phyloP scores from a whole-genome alignment of 2,329 filamentous ascomycete species.

The Sporothrix euskadiensis region DNA sequence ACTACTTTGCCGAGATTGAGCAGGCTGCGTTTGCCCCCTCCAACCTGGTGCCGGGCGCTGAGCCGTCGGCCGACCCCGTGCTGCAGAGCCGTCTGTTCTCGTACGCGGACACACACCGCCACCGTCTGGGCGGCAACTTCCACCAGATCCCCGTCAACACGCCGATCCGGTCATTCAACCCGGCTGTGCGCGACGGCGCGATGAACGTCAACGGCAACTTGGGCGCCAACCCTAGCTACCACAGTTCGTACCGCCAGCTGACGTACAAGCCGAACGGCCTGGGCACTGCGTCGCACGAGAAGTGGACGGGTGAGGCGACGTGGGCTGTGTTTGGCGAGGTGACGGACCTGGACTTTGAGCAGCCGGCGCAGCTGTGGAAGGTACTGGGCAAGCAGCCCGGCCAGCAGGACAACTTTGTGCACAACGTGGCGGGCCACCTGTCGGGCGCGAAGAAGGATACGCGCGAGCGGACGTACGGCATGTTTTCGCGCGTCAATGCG shows the following conservation, averaged over 20 bases:
- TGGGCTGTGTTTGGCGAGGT: slow-evolving; percentile 47
- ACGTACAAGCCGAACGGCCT: slow-evolving; percentile 46
- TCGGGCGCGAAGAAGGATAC: slow-evolving; percentile 55
- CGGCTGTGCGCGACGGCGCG: slow-evolving; percentile 70
- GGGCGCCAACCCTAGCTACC: slow-evolving; percentile 61
- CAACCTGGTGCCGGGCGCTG: slow-evolving; percentile 64
- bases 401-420: slow-evolving; percentile 62
- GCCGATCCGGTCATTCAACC: slow-evolving; percentile 59
- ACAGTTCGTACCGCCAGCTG: slow-evolving; percentile 50
- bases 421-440: slow-evolving; percentile 60
- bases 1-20: slow-evolving; percentile 71
- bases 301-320: slow-evolving; percentile 50
- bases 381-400: slow-evolving; percentile 51
- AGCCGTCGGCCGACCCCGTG: slow-evolving; percentile 62
- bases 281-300: slow-evolving; percentile 48
- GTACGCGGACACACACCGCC: slow-evolving; percentile 63
- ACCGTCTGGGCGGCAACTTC: slow-evolving; percentile 65
- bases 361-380: slow-evolving; percentile 52
- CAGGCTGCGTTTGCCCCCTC: slow-evolving; percentile 67
- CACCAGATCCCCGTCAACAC: slow-evolving; percentile 64
- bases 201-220: slow-evolving; percentile 71
- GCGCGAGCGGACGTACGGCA: slow-evolving; percentile 59
- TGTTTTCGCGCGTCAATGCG: slow-evolving; percentile 59
- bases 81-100: slow-evolving; percentile 62
- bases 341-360: slow-evolving; percentile 52